phyloP scores from a whole-genome alignment of 2,329 filamentous ascomycete species.

The Pseudocercospora fuligena region DNA sequence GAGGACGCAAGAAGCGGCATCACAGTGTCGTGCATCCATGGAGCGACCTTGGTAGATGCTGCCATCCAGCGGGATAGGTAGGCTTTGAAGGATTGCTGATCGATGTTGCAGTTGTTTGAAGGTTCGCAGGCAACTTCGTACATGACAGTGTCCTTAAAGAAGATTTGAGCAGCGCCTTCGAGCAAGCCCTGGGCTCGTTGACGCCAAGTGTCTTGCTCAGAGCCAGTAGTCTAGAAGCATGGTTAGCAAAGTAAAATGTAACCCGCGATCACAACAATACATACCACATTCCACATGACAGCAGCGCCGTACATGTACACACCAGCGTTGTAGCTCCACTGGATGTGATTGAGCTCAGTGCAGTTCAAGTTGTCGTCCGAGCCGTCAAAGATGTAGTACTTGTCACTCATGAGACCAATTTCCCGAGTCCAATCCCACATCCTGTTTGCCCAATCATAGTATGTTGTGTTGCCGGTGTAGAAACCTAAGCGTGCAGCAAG shows the following conservation, averaged over 20 bases:
- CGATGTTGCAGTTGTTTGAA: conserved; percentile 48
- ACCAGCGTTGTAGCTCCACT: conserved; percentile 55
- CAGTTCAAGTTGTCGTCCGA: conserved; percentile 52
- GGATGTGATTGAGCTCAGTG: conserved; percentile 48
- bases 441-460: conserved; percentile 64
- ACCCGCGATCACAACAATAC: background rate
- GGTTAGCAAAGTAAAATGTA: background rate
- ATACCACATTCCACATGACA: conserved; percentile 54
- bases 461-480: conserved; percentile 56
- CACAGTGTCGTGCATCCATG: conserved; percentile 58
- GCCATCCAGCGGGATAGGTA: conserved; percentile 60
- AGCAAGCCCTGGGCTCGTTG: conserved; percentile 33
- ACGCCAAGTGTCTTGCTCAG: conserved; percentile 30
- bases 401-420: conserved; percentile 60
- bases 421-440: conserved; percentile 44
- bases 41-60: conserved; percentile 61
- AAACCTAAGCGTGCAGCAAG: conserved; percentile 50
- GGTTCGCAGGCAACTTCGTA: conserved; percentile 53
- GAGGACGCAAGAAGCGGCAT: conserved; percentile 58
- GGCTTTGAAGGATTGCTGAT: conserved; percentile 52
- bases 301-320: conserved; percentile 53
- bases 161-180: conserved; percentile 40
- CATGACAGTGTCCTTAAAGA: conserved; percentile 50
- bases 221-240: conserved; percentile 30
- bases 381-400: conserved; percentile 53